Conservation (phyloP, 371 early-diverging fungal genomes). For the Lichtheimia ramosa region DNA sequence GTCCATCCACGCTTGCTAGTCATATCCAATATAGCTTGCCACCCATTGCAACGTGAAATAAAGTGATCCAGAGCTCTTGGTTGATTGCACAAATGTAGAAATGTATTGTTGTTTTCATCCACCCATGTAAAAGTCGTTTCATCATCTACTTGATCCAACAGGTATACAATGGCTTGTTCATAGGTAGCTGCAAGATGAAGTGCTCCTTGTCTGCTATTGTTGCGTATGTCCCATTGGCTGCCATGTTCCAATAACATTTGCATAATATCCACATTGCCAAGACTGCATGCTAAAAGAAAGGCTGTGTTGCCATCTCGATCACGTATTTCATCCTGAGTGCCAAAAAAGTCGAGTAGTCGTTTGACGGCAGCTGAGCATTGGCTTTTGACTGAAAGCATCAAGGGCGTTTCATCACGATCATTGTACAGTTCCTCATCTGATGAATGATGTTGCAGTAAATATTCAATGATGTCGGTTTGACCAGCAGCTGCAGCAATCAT, state of each 20-base stretch:
- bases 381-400: conserved; percentile 40
- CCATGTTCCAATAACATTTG: background rate
- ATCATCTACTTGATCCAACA: conserved; percentile 9
- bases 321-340: conserved; percentile 18
- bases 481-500: conserved; percentile 42
- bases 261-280: background rate
- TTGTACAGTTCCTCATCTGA: conserved; percentile 20
- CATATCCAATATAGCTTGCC: conserved; percentile 16
- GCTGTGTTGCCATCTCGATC: conserved; percentile 49
- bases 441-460: conserved; percentile 18
- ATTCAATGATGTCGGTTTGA: conserved; percentile 28
- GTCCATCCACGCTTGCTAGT: conserved; percentile 28
- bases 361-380: conserved; percentile 27
- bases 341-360: conserved; percentile 18
- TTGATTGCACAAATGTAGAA: conserved; percentile 39
- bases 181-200: conserved; percentile 27
- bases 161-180: conserved; percentile 5
- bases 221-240: background rate
- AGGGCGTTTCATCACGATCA: conserved; percentile 38
- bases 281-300: conserved; percentile 21
- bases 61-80: conserved; percentile 17
- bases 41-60: background rate
- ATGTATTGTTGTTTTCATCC: conserved; percentile 38
- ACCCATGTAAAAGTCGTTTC: conserved; percentile 6
- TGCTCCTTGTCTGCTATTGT: conserved; percentile 10